Evolutionary conservation across 148 eudicot species (phyloP).

Genomic region (Rhododendron ovatum): DNA sequence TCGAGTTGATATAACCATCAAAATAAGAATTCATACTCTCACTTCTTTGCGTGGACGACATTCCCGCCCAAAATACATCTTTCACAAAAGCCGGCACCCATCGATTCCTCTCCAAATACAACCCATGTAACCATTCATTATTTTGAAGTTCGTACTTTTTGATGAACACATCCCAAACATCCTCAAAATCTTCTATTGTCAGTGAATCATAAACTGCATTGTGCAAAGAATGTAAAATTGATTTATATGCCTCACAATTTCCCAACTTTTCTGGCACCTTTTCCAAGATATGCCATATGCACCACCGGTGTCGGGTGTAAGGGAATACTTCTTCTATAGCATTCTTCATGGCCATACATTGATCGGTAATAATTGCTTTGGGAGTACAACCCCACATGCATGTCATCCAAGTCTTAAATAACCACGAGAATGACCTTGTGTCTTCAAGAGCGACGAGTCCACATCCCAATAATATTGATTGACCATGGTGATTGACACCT

Average conservation of each 20-base stretch:
- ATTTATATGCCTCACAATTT: neutral
- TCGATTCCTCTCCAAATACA: neutral
- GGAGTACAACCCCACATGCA: too few relatives aligned
- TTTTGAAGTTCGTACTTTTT: neutral
- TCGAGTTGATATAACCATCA: too few relatives aligned
- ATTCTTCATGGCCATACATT: conserved; percentile 32
- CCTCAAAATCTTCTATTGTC: neutral
- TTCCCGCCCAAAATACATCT: neutral
- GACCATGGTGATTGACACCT: too few relatives aligned
- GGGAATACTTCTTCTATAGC: conserved; percentile 45
- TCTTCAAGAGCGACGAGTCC: too few relatives aligned
- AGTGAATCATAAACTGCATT: neutral
- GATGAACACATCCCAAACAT: neutral
- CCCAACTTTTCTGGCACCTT: neutral
- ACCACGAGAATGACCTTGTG: too few relatives aligned
- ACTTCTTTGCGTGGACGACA: too few relatives aligned
- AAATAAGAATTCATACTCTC: too few relatives aligned
- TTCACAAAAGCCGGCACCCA: neutral
- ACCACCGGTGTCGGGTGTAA: neutral
- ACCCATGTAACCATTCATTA: neutral
- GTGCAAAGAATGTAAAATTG: neutral
- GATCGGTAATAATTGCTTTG: neutral
- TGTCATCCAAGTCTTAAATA: too few relatives aligned
- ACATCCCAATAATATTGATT: too few relatives aligned
- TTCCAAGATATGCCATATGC: neutral